phyloP scores from a whole-genome alignment of 176 grass and related monocot genomes.

The Calamus simplicifolius region DNA sequence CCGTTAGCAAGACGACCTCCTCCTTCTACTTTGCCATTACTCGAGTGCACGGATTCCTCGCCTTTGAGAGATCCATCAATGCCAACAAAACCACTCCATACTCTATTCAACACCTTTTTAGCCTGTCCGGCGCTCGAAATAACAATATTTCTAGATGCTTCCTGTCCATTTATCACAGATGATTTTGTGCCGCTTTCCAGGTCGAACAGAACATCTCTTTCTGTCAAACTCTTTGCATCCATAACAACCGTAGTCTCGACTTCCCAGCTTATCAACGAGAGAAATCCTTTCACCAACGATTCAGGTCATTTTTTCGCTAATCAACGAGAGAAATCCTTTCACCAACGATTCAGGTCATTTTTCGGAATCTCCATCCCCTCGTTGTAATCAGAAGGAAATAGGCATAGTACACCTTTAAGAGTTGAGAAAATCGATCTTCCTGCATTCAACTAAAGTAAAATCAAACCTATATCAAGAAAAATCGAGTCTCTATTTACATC shows the following conservation, averaged over 20 bases:
- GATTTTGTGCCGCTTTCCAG: slow-evolving; percentile 50
- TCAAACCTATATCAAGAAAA: no score
- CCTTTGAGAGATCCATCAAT: slow-evolving; percentile 24
- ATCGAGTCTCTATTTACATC: no score
- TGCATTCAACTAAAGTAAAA: no score
- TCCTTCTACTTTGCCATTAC: slow-evolving; percentile 25
- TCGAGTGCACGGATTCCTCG: slow-evolving; percentile 21
- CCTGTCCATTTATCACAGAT: slow-evolving; percentile 18
- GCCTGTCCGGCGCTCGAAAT: slow-evolving; percentile 6
- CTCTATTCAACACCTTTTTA: slow-evolving; percentile 20
- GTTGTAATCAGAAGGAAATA: no score
- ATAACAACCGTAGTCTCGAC: slow-evolving; percentile 19
- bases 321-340: not conserved
- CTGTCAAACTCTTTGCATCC: slow-evolving; percentile 33
- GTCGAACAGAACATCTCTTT: slow-evolving; percentile 44
- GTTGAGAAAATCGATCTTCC: no score
- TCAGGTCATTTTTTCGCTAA: slow-evolving; percentile 6
- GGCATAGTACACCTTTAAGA: no score
- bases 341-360: no score
- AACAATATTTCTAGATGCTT: slow-evolving; percentile 1
- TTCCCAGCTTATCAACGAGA: slow-evolving; percentile 1
- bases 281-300: no score
- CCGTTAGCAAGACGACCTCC: slow-evolving; percentile 14
- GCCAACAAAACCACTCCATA: slow-evolving; percentile 13
- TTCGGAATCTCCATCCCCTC: no score